Evolutionary conservation across 768 basidiomycete genomes (phyloP).

Genomic region (Termitomyces bulborhizus): DNA sequence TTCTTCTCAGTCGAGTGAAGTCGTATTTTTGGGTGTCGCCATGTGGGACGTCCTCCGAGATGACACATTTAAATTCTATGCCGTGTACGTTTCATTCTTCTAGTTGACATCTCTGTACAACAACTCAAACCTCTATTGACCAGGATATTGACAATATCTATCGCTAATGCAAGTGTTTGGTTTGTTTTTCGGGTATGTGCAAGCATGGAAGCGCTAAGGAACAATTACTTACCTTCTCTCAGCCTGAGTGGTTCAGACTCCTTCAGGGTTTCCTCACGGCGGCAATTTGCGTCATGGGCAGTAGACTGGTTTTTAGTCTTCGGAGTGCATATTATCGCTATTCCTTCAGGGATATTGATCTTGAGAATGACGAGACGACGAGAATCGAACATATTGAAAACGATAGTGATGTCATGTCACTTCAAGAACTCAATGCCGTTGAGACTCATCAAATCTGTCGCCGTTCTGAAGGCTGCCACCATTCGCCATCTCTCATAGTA

Average conservation of each 20-base stretch:
- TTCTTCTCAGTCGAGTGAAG: constrained; percentile 1
- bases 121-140: not conserved
- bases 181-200: constrained; percentile 14
- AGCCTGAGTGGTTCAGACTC: constrained; percentile 19
- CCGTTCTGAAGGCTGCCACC: not conserved
- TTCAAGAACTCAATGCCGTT: not conserved
- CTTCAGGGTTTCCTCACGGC: constrained; percentile 18
- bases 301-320: constrained; percentile 21
- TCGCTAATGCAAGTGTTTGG: constrained; percentile 16
- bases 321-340: constrained; percentile 20
- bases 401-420: not conserved
- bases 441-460: not conserved
- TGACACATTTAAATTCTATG: constrained; percentile 21
- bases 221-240: not conserved
- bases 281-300: constrained; percentile 20
- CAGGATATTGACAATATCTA: constrained; percentile 16
- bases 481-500: not conserved
- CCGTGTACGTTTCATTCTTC: constrained; percentile 15
- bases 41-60: constrained; percentile 18
- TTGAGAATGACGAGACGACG: not conserved
- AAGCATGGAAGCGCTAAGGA: not conserved
- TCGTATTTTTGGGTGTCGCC: constrained; percentile 1
- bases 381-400: not conserved
- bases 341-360: not conserved
- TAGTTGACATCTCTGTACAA: not conserved